Evolutionary conservation across 495 filamentous ascomycete genomes (phyloP), one percentile per base, ranked within the genome.

Genomic region (Neurospora sp.): DNA sequence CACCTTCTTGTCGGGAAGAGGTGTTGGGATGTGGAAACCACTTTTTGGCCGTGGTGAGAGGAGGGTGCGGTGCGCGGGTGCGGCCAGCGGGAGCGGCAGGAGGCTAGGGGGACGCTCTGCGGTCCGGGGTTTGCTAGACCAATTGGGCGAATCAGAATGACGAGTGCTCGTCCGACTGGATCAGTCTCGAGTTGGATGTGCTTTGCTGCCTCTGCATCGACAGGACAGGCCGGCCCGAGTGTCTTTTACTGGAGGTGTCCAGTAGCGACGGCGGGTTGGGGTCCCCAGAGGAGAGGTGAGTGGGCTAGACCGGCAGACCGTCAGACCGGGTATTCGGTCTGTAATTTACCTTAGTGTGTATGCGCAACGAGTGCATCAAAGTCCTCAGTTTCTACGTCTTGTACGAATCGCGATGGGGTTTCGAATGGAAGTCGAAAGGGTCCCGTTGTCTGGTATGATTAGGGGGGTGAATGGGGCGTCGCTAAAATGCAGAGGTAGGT

Each of bases 81-180:
- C 27, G 53, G 27, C 53, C 53, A 65, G 53, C 74, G 77, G 80
- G 76, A 77, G 74, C 78, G 78, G 78, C 75, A 80, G 78, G 73
- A 59, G 20, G 31, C 31, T 47, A 70, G 47, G 38, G 41, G 68
- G 44, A 65, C 27, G 27, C 53, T 65, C 53, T 65, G 70, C 44
- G 70, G 70, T 53, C 44, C 59, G 74, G 73, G 77, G 74, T 74
- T 78, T 78, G 79, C 79, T 78, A 79, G 71, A 38, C 70, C 73
- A 78, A 78, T 80, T 76, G 73, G 78, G 65, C 75, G 75, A 80
- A 80, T 78, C 79, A 78, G 80, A 72, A 53, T 20, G 39, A 75
- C 70, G 73, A 73, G 73, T 76, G 78, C 69, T 71, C 70, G 74
- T 74, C 72, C 41, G 70, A 73, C 72, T 70, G 72, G 72, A 74